These are phyloP conservation scores for Raddia distichophylla DNA, from an alignment of 176 grass and related monocot genomes.

Conservation along the genomic window DNA sequence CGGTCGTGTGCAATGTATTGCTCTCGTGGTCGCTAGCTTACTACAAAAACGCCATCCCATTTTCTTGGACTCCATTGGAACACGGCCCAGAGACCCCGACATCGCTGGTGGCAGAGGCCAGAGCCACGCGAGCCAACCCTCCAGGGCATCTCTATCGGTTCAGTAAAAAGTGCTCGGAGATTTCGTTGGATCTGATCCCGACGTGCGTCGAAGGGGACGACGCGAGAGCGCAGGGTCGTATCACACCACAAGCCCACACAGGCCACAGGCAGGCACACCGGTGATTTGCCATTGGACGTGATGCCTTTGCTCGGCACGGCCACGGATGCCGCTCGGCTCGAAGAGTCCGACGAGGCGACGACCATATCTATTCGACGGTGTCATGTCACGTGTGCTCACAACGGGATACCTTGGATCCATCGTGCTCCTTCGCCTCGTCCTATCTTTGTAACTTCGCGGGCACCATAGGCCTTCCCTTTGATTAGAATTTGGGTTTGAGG, in stretches of 20 bases:
- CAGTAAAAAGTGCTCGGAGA: neutral
- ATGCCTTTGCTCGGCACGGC: neutral
- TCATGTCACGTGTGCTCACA: no score
- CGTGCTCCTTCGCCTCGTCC: no score
- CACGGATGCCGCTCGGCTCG: neutral
- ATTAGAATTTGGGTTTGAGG: no score
- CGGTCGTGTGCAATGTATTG: neutral
- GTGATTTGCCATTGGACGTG: neutral
- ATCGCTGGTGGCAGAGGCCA: slow-evolving; percentile 11
- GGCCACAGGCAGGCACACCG: neutral
- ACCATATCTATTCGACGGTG: no score
- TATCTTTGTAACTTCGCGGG: no score
- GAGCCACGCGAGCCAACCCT: neutral
- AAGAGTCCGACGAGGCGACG: neutral
- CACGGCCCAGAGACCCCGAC: neutral
- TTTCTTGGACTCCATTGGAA: neutral
- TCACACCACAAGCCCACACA: neutral
- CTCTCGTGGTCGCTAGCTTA: neutral
- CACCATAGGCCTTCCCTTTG: no score
- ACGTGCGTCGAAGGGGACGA: slow-evolving; percentile 3
- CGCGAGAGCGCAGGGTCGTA: neutral
- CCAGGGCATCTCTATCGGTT: neutral
- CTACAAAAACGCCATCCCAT: slow-evolving; percentile 1
- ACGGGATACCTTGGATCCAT: no score
- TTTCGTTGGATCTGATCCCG: slow-evolving; percentile 1